A percentile compares a stretch with the other conserved stretches of the same genome.
Evolutionary conservation across 2,329 filamentous ascomycete species (phyloP).

Genomic region (Hirsutella rhossiliensis): DNA sequence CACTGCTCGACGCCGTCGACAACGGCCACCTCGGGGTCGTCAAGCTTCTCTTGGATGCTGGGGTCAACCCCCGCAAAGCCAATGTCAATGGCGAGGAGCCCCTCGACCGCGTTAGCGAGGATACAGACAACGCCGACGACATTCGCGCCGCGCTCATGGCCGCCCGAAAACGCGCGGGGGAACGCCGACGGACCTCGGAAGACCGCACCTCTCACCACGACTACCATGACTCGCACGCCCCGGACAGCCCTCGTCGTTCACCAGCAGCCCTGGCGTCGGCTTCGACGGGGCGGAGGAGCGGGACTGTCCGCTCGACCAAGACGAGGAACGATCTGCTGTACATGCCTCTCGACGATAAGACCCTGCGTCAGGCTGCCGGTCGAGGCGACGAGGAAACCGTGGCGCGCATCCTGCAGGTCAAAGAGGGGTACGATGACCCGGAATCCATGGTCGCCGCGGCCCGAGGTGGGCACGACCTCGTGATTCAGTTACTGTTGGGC

Average conservation of each 20-base stretch:
- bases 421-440: constrained; percentile 56
- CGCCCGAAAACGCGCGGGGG: constrained; percentile 42
- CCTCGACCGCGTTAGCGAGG: constrained; percentile 66
- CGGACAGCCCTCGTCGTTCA: constrained; percentile 46
- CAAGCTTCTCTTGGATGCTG: constrained; percentile 68
- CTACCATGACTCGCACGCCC: constrained; percentile 36
- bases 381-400: constrained; percentile 51
- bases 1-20: constrained; percentile 89
- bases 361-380: constrained; percentile 46
- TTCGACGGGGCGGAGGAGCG: constrained; percentile 34
- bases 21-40: constrained; percentile 89
- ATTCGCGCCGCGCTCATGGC: constrained; percentile 59
- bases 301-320: constrained; percentile 48
- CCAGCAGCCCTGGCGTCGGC: constrained; percentile 27
- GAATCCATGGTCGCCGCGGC: constrained; percentile 85
- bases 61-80: constrained; percentile 81
- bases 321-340: constrained; percentile 53
- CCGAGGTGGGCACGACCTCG: constrained; percentile 79
- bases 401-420: constrained; percentile 47
- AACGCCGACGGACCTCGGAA: constrained; percentile 43
- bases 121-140: constrained; percentile 66
- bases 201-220: constrained; percentile 39
- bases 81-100: constrained; percentile 92
- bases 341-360: constrained; percentile 51
- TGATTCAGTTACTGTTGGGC: constrained; percentile 66